Evolutionary conservation across 306 rosid species (phyloP).

Genomic region (Cyamopsis tetragonoloba): DNA sequence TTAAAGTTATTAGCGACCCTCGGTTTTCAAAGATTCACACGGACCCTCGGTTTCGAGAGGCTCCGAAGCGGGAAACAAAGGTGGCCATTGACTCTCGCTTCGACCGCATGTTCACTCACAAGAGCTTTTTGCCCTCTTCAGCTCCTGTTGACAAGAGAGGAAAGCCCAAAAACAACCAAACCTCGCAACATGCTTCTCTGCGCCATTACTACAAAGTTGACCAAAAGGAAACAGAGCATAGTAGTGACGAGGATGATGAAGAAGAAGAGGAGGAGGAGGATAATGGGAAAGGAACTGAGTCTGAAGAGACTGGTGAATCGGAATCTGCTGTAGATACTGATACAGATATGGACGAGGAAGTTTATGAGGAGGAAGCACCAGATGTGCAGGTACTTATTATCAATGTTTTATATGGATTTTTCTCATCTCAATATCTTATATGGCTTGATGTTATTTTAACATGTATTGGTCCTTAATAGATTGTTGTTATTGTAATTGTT

Average conservation of each 20-base stretch:
- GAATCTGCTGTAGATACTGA: slow-evolving; percentile 1
- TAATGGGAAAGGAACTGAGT: slow-evolving; percentile 20
- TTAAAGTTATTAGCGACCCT: slow-evolving; percentile 50
- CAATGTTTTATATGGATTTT: background rate
- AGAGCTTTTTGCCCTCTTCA: slow-evolving; percentile 52
- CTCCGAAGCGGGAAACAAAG: slow-evolving; percentile 55
- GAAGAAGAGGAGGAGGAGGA: slow-evolving; percentile 10
- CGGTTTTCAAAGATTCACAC: slow-evolving; percentile 60
- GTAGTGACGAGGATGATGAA: slow-evolving; percentile 30
- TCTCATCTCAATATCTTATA: background rate
- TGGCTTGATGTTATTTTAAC: background rate
- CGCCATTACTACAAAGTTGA: slow-evolving; percentile 57
- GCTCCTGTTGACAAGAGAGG: slow-evolving; percentile 86
- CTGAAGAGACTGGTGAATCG: slow-evolving; percentile 16
- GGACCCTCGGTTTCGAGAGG: slow-evolving; percentile 80
- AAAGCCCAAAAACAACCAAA: slow-evolving; percentile 32
- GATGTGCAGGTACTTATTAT: slow-evolving; percentile 40
- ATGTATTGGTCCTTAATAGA: background rate
- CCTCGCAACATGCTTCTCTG: slow-evolving; percentile 27
- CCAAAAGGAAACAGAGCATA: slow-evolving; percentile 25
- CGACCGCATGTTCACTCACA: slow-evolving; percentile 51
- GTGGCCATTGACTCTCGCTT: slow-evolving; percentile 81
- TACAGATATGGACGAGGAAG: slow-evolving; percentile 28
- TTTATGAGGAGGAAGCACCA: slow-evolving; percentile 36
- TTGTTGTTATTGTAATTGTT: background rate